phyloP scores from a whole-genome alignment of 257 asterid species.

The Nicotiana tomentosiformis region DNA sequence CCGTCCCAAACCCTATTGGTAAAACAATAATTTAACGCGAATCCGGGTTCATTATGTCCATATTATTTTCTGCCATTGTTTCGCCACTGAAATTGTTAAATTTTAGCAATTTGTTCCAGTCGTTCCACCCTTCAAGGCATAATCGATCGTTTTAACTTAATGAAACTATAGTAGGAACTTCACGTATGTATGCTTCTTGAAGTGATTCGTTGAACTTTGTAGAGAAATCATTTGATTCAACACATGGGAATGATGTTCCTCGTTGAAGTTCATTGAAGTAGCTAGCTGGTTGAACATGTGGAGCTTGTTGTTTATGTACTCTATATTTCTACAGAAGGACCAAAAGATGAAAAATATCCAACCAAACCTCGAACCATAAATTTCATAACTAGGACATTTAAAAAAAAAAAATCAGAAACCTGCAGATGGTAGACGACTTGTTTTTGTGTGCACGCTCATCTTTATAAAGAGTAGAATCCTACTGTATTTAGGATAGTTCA shows the following conservation, averaged over 20 bases:
- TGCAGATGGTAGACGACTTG: background rate
- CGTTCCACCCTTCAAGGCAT: background rate
- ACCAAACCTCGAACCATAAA: background rate
- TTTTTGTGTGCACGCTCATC: background rate
- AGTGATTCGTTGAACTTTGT: no score
- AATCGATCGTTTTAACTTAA: background rate
- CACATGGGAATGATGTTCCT: no score
- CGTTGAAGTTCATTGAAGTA: background rate
- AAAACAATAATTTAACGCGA: no score
- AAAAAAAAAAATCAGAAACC: no score
- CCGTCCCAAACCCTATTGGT: no score
- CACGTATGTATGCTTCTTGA: background rate
- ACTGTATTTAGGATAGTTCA: no score
- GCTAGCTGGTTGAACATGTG: background rate
- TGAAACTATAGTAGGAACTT: background rate
- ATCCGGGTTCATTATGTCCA: no score
- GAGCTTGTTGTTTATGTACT: background rate
- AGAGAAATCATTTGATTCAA: no score
- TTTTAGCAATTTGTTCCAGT: background rate
- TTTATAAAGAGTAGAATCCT: no score
- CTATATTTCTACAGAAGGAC: background rate
- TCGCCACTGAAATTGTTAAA: background rate
- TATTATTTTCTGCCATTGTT: background rate
- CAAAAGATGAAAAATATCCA: background rate
- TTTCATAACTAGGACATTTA: background rate